Evolutionary conservation across 2,329 filamentous ascomycete species (phyloP).

Genomic region (Hypoxylon sp.): DNA sequence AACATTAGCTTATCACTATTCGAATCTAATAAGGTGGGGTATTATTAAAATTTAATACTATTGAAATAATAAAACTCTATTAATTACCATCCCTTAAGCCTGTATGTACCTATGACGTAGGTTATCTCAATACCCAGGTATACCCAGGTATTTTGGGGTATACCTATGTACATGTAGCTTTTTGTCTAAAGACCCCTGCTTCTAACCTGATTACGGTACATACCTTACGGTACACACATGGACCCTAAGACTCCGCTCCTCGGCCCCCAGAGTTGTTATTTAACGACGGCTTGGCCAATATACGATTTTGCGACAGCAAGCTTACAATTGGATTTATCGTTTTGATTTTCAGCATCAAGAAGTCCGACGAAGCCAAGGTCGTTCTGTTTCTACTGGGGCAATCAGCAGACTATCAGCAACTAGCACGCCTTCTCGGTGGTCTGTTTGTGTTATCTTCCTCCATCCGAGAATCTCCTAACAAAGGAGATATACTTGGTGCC

Average conservation of each 20-base stretch:
- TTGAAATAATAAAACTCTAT: no score
- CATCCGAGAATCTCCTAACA: slow-evolving; percentile 3
- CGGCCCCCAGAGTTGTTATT: not conserved
- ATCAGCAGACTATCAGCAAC: not conserved
- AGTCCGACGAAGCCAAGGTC: not conserved
- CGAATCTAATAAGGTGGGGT: no score
- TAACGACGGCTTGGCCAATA: not conserved
- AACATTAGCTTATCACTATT: no score
- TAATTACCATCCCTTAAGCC: no score
- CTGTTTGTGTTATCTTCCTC: not conserved
- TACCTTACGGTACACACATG: no score
- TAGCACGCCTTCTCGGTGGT: not conserved
- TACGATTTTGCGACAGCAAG: not conserved
- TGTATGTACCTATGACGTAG: no score
- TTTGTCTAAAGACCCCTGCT: slow-evolving; percentile 1
- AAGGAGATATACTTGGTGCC: not conserved
- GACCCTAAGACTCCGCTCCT: no score
- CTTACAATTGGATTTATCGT: not conserved
- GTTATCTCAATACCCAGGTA: no score
- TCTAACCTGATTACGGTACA: no score
- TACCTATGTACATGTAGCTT: no score
- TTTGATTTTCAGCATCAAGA: not conserved
- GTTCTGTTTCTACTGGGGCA: not conserved
- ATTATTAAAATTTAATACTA: no score
- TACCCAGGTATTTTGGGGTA: no score